Evolutionary conservation across 331 rosid genomes (phyloP), one percentile per base, ranked within the genome.

Genomic region (Rosa hybrid): DNA sequence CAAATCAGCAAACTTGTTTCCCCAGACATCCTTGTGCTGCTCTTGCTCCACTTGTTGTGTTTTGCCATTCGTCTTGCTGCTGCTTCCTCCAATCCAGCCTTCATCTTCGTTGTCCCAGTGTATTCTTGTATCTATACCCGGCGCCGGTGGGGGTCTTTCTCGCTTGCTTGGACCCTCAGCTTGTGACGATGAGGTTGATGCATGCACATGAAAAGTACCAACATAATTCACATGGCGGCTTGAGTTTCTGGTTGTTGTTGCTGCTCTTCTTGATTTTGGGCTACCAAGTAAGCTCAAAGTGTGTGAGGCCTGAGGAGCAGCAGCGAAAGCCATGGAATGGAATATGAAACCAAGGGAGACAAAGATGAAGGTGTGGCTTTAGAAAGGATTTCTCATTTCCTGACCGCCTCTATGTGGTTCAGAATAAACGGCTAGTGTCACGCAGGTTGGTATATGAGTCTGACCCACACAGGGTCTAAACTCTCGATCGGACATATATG

Each of bases 81-180:
- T 41, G 77, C 77, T 70, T 64, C 87, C 91, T 75, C 98, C 98
- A 78, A 94, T 68, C 98, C 97, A 94, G 7, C 98, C 98, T 45
- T 94, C 98, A 71, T 94, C 96, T 23, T 91, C 89, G 54, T 89
- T 94, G 11, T 89, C 90, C 91, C 96, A 92, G 60, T 91, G 98
- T 72, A 94, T 93, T 88, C 98, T 87, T 4, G 98, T 92, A 84
- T 91, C 97, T 45, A 89, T 83, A 27, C 92, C 97, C 18, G 97
- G 97, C 12, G 92, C 95, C 30, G 95, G 97, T 12, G 93, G 89
- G 12, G 90, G 80, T 80, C 84, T 83, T 64, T 27, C 71, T 42
- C 79, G 82, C 16, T 76, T 44, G 51, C 74, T 34, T 18, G 91
- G 82, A 42, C 70, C 90, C 77, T 86, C 11, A 12, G 42, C 48